phyloP scores from a whole-genome alignment of 257 asterid genomes.

The Rehmannia glutinosa region DNA sequence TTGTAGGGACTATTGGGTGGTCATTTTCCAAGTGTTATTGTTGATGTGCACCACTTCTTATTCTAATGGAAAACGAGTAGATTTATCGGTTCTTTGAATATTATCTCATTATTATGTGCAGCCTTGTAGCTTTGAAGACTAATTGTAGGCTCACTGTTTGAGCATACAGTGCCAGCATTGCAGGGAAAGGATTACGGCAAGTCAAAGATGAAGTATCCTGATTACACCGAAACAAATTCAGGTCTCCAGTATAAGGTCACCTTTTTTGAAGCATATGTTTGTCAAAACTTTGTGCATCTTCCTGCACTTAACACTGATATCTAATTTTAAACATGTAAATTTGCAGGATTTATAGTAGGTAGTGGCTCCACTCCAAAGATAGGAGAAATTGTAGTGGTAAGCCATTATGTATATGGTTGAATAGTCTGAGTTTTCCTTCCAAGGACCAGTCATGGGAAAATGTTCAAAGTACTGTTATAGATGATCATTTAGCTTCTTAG shows the following conservation, averaged over 20 bases:
- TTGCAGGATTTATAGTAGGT: constrained; percentile 87
- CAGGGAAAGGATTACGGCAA: constrained; percentile 97
- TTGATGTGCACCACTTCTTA: background rate
- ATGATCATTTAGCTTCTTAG: no score
- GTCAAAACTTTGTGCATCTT: constrained; percentile 20
- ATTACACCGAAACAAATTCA: constrained; percentile 72
- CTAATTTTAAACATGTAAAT: constrained; percentile 23
- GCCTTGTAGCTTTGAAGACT: constrained; percentile 66
- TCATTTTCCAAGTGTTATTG: constrained; percentile 6
- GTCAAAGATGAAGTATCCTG: constrained; percentile 90
- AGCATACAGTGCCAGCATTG: constrained; percentile 93
- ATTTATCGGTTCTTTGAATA: constrained; percentile 29
- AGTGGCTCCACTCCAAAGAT: constrained; percentile 70
- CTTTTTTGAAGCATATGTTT: constrained; percentile 17
- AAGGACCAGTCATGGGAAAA: background rate
- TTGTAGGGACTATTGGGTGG: background rate
- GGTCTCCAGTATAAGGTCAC: constrained; percentile 97
- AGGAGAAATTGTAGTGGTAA: constrained; percentile 90
- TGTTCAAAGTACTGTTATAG: no score
- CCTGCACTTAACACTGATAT: background rate
- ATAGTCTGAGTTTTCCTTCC: background rate
- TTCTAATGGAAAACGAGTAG: constrained; percentile 4
- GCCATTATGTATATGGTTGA: constrained; percentile 16
- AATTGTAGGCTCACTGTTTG: constrained; percentile 64
- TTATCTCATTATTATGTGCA: constrained; percentile 37